Conservation (phyloP, 257 asterid species). For the Plantago elongata region DNA sequence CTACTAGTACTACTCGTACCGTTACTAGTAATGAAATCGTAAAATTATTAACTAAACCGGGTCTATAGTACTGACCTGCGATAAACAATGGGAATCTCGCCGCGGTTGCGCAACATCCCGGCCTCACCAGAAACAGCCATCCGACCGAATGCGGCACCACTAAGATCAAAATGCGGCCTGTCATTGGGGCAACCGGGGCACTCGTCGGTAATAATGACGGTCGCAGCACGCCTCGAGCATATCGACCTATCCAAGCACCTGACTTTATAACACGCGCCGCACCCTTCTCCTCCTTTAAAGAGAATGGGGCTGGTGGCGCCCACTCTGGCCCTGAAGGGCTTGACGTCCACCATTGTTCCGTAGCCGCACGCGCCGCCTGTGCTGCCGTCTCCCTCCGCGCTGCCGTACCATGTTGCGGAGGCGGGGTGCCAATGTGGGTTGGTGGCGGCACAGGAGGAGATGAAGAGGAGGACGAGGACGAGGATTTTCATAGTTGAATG, state of each 20-base stretch:
- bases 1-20: neutral
- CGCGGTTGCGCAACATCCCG: slow-evolving; percentile 81
- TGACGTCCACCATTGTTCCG: slow-evolving; percentile 91
- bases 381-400: slow-evolving; percentile 98
- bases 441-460: slow-evolving; percentile 21
- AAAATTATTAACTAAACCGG: too few species aligned
- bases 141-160: slow-evolving; percentile 94
- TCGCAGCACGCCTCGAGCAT: slow-evolving; percentile 85
- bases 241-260: slow-evolving; percentile 74
- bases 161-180: slow-evolving; percentile 72
- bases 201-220: slow-evolving; percentile 88
- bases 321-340: slow-evolving; percentile 83
- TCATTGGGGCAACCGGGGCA: slow-evolving; percentile 82
- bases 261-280: slow-evolving; percentile 96
- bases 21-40: neutral
- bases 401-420: slow-evolving; percentile 99
- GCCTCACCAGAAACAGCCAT: slow-evolving; percentile 77
- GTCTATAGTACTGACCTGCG: slow-evolving; percentile 47
- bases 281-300: slow-evolving; percentile 87
- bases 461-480: slow-evolving; percentile 24
- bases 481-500: slow-evolving; percentile 6
- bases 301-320: slow-evolving; percentile 96
- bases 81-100: slow-evolving; percentile 62
- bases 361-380: slow-evolving; percentile 95
- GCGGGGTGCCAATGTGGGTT: slow-evolving; percentile 71